Evolutionary conservation across 768 basidiomycete species (phyloP), one percentile per base, ranked within the genome.

Genomic region (Tricholoma saponaceum): DNA sequence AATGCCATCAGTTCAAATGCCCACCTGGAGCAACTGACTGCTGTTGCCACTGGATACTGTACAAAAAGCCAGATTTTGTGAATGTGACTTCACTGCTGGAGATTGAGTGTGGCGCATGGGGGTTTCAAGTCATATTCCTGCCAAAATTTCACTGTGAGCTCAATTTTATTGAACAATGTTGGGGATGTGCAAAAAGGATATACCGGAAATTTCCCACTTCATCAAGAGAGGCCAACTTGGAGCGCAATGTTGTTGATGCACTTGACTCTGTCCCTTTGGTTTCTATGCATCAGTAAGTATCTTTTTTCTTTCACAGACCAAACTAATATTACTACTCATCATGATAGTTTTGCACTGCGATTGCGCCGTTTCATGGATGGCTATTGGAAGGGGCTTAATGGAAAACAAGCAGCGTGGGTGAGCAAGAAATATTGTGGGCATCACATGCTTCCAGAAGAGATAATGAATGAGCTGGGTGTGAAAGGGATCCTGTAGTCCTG

Each of bases 351-450:
- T 44, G 20, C 43, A 44, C 5, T 6, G 4, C 10, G 43, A 44
- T 22, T 14, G 5, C 10, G 20, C 7, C 4, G 22, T 22, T 44
- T 44, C 16, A 44, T 44, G 43, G 43, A 44, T 44, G 43, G 9
- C 10, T 44, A 44, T 13, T 5, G 20, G 20, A 23, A 14, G 22
- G 43, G 43, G 9, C 43, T 44, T 6, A 44, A 44, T 44, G 23
- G 43, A 6, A 22, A 23, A 13, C 43, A 44, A 13, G 43, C 43
- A 14, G 43, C 22, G 41, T 43, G 41, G 41, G 41, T 18, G 6
- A 12, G 18, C 4, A 43, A 20, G 10, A 43, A 43, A 22, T 20
- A 52, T 64, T 20, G 62, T 66, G 13, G 52, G 8, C 22, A 44
- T 25, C 2, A 22, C 2, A 22, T 44, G 20, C 43, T 44, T 8